These are phyloP conservation scores for Moesziomyces parantarcticus DNA, from an alignment of 1,284 basidiomycete species.

Conservation along the genomic window DNA sequence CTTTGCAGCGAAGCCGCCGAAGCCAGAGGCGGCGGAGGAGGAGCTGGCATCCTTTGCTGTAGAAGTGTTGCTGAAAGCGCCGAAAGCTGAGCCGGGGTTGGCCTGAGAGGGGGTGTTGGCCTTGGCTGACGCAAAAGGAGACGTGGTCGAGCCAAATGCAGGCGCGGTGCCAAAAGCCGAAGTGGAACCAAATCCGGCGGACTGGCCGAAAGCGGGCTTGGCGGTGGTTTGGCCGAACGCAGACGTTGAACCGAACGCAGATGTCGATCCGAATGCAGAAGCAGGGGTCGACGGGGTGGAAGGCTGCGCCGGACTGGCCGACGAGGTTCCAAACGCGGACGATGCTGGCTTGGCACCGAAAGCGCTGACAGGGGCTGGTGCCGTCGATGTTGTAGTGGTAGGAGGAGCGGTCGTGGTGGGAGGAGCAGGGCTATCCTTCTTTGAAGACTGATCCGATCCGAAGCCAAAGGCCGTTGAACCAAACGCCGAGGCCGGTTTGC, in stretches of 20 bases:
- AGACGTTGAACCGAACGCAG: constrained; percentile 50
- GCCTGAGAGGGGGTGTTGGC: constrained; percentile 7
- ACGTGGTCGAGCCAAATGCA: constrained; percentile 47
- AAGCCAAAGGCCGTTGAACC: constrained; percentile 48
- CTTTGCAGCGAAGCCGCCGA: constrained; percentile 43
- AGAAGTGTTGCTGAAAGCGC: constrained; percentile 9
- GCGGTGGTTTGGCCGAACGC: constrained; percentile 64
- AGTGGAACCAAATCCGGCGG: constrained; percentile 56
- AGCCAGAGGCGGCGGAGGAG: constrained; percentile 17
- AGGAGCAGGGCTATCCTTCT: constrained; percentile 26
- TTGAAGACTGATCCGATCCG: constrained; percentile 20
- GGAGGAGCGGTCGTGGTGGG: constrained; percentile 11
- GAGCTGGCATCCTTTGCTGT: constrained; percentile 2
- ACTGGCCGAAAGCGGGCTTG: constrained; percentile 62
- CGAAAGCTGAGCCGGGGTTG: constrained; percentile 26
- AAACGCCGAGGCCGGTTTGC: constrained; percentile 33
- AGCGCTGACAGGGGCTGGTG: constrained; percentile 9
- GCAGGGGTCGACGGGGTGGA: constrained; percentile 4
- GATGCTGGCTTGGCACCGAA: constrained; percentile 28
- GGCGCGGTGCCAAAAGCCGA: constrained; percentile 38
- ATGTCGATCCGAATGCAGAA: constrained; percentile 63
- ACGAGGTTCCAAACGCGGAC: constrained; percentile 25
- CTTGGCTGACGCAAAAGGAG: constrained; percentile 27
- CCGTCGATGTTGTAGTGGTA: constrained; percentile 7
- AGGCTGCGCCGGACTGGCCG: constrained; percentile 7